Base-by-base conservation (phyloP, 768 basidiomycete genomes). In the Termitomyces titanicus region DNA sequence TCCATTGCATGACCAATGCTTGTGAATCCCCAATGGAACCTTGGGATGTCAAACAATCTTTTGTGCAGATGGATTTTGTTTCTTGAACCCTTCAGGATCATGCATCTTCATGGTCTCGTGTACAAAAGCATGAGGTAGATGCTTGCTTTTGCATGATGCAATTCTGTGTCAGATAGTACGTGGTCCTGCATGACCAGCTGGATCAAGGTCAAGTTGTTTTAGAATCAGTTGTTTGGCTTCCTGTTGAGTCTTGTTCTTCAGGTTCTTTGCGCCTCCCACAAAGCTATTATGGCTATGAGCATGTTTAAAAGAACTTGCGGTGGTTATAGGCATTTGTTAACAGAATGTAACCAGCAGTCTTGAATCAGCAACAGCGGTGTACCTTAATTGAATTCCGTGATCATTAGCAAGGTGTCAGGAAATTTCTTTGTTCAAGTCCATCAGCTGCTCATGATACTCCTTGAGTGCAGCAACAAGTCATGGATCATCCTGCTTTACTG, bases 1-100 rank as follows among this genome's bases (percentile, higher is more conserved):
- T n/a, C n/a, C n/a, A n/a, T n/a, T n/a, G n/a, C n/a, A n/a, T n/a
- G n/a, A n/a, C n/a, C n/a, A n/a, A n/a, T n/a, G n/a, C n/a, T n/a
- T n/a, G n/a, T n/a, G n/a, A n/a, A n/a, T n/a, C n/a, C n/a, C n/a
- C n/a, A n/a, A n/a, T n/a, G n/a, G n/a, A n/a, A n/a, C 64, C 53
- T 77, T 77, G 51, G 75, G 70, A 46, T 77, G 76, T 0, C 75
- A 2, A 29, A 47, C n/a, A 20, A 47, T 47, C 10, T 29, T 47
- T 1, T 3, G 2, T 27, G 45, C 45, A 8, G 27, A n/a, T 5
- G 44, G 29, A 18, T 27, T 33, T 10, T 5, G 9, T 24, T 31
- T 31, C 29, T 47, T 4, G 6, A 45, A 45, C 2, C 44, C n/a
- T n/a, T n/a, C n/a, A n/a, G n/a, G n/a, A n/a, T n/a, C n/a, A n/a